Percentiles rank a stretch among this genome's conserved stretches.
These are phyloP conservation scores for Lasiosphaeriaceae sp. DNA, from an alignment of 495 filamentous ascomycete genomes.

Conservation along the genomic window DNA sequence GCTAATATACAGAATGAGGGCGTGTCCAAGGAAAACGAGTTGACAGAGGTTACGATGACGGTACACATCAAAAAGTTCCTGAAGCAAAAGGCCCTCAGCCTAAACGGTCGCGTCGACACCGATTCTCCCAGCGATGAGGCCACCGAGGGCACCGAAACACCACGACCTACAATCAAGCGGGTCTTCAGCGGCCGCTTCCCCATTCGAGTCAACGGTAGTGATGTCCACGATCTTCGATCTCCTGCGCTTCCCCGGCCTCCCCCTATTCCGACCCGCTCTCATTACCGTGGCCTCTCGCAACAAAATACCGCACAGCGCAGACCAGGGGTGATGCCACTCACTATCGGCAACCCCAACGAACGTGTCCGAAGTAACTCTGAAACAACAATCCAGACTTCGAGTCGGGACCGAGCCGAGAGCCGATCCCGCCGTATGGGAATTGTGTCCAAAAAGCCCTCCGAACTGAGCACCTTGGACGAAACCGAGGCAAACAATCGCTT, in stretches of 20 bases:
- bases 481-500: conserved; percentile 62
- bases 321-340: conserved; percentile 65
- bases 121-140: conserved; percentile 63
- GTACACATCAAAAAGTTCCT: conserved; percentile 74
- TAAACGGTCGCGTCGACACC: conserved; percentile 48
- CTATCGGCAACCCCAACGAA: conserved; percentile 68
- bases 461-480: conserved; percentile 74
- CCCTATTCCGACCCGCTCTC: conserved; percentile 69
- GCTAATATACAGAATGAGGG: conserved; percentile 43
- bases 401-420: conserved; percentile 48
- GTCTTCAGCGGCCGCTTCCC: conserved; percentile 78
- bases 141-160: conserved; percentile 67
- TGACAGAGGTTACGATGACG: conserved; percentile 64
- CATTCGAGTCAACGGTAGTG: conserved; percentile 65
- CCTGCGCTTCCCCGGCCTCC: conserved; percentile 64
- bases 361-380: conserved; percentile 88
- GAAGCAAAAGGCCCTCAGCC: conserved; percentile 49
- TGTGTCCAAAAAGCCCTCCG: conserved; percentile 68
- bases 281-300: conserved; percentile 74
- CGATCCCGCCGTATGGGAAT: conserved; percentile 76
- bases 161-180: conserved; percentile 66
- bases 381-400: conserved; percentile 55
- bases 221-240: conserved; percentile 56
- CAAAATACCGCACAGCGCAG: conserved; percentile 61
- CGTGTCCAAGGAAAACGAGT: conserved; percentile 43